Percentiles rank a stretch among this genome's conserved stretches.
phyloP scores from a whole-genome alignment of 768 basidiomycete genomes.

The Mycena rebaudengoi region DNA sequence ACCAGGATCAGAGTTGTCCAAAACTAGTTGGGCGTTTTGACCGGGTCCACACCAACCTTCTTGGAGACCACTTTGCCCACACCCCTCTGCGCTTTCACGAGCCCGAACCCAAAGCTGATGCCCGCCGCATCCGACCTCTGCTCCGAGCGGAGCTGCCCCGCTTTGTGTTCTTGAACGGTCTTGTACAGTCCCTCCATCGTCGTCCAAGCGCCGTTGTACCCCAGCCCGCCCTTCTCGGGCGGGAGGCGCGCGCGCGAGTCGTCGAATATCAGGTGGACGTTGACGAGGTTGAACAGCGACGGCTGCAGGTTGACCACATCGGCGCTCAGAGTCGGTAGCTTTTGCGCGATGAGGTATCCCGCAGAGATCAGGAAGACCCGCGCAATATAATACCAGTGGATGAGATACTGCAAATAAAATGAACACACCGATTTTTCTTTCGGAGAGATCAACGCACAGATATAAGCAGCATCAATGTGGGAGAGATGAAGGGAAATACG shows the following conservation, averaged over 20 bases:
- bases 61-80: conserved; percentile 36
- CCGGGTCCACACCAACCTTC: conserved; percentile 38
- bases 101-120: conserved; percentile 52
- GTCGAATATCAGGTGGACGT: conserved; percentile 67
- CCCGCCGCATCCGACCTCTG: conserved; percentile 54
- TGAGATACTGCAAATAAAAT: conserved; percentile 41
- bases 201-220: conserved; percentile 66
- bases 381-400: conserved; percentile 64
- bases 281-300: conserved; percentile 60
- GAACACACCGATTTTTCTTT: neutral
- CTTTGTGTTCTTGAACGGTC: conserved; percentile 59
- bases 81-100: conserved; percentile 37
- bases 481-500: conserved; percentile 62
- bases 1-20: too few relatives aligned
- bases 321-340: conserved; percentile 55
- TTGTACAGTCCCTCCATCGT: conserved; percentile 66
- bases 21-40: too few relatives aligned
- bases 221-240: conserved; percentile 67
- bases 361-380: conserved; percentile 50
- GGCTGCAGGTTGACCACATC: conserved; percentile 68
- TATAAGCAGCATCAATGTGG: conserved; percentile 72
- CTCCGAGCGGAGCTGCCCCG: conserved; percentile 44
- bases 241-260: conserved; percentile 69
- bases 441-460: conserved; percentile 36
- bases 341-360: conserved; percentile 41